These are phyloP conservation scores for Brasenia schreberi DNA, from an alignment of 164 flowering plant genomes.

Conservation along the genomic window DNA sequence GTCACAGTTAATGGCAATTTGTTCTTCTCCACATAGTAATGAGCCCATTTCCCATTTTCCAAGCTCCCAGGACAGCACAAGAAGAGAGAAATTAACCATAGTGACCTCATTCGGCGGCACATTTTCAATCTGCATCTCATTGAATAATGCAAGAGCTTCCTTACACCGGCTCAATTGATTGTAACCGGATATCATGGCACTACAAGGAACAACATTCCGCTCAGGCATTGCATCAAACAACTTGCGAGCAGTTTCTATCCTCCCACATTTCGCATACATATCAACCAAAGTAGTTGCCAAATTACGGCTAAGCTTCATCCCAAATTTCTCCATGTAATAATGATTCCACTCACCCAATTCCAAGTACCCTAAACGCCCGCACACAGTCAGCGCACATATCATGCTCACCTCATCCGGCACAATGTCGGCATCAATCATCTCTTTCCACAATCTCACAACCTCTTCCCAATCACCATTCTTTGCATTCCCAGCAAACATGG, in stretches of 20 bases:
- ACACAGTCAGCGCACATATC: conserved; percentile 33
- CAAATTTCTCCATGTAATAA: conserved; percentile 20
- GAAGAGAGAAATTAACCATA: conserved; percentile 31
- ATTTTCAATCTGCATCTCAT: conserved; percentile 14
- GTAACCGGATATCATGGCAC: conserved; percentile 30
- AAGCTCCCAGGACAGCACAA: conserved; percentile 42
- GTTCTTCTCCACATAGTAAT: conserved; percentile 23
- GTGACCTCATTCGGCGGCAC: conserved; percentile 30
- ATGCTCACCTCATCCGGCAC: conserved; percentile 24
- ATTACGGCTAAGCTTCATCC: conserved; percentile 13
- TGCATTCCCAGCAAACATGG: conserved; percentile 33
- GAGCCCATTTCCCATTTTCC: conserved; percentile 35
- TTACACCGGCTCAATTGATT: conserved; percentile 26
- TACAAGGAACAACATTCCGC: conserved; percentile 31
- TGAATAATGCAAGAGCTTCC: conserved; percentile 23
- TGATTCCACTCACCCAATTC: conserved; percentile 31
- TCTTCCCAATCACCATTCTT: conserved; percentile 25
- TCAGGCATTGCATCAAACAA: conserved; percentile 32
- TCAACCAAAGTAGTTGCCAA: conserved; percentile 36
- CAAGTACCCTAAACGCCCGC: conserved; percentile 33
- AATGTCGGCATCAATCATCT: conserved; percentile 19
- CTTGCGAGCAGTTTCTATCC: conserved; percentile 20
- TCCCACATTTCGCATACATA: conserved; percentile 46
- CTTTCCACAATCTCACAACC: conserved; percentile 19
- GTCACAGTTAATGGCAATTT: conserved; percentile 24